phyloP scores from a whole-genome alignment of 768 basidiomycete genomes.

The Russula ochroleuca region DNA sequence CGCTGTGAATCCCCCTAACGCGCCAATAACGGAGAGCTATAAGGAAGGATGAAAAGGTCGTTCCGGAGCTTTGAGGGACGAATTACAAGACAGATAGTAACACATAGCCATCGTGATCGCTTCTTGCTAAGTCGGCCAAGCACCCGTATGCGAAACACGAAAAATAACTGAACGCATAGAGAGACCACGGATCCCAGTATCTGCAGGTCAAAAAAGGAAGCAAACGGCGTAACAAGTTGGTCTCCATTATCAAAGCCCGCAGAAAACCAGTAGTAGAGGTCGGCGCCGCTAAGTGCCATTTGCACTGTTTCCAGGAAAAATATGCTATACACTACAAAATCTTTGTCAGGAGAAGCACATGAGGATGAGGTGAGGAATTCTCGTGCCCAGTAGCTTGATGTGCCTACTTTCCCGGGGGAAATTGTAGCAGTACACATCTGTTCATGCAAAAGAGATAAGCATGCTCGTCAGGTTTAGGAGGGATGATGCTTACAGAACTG shows the following conservation, averaged over 20 bases:
- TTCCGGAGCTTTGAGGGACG: not conserved
- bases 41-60: not conserved
- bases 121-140: not conserved
- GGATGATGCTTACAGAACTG: slow-evolving; percentile 32
- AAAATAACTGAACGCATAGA: slow-evolving; percentile 34
- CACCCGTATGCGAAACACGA: slow-evolving; percentile 33
- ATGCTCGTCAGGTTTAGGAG: not conserved
- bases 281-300: slow-evolving; percentile 29
- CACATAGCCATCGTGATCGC: not conserved
- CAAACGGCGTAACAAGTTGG: slow-evolving; percentile 25
- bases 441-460: not conserved
- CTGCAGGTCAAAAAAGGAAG: slow-evolving; percentile 32
- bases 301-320: slow-evolving; percentile 31
- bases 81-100: not conserved
- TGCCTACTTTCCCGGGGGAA: slow-evolving; percentile 4
- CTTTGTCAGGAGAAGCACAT: not conserved
- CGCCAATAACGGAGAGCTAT: slow-evolving; percentile 1
- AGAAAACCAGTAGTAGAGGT: slow-evolving; percentile 34
- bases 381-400: slow-evolving; percentile 12
- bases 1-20: not conserved
- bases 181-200: slow-evolving; percentile 32
- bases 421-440: slow-evolving; percentile 20
- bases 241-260: slow-evolving; percentile 34
- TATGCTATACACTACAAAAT: slow-evolving; percentile 30
- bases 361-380: not conserved